Percentiles rank a stretch among this genome's conserved stretches.
These are phyloP conservation scores for Fusarium sp. DNA, from an alignment of 2,329 filamentous ascomycete species.

Conservation along the genomic window DNA sequence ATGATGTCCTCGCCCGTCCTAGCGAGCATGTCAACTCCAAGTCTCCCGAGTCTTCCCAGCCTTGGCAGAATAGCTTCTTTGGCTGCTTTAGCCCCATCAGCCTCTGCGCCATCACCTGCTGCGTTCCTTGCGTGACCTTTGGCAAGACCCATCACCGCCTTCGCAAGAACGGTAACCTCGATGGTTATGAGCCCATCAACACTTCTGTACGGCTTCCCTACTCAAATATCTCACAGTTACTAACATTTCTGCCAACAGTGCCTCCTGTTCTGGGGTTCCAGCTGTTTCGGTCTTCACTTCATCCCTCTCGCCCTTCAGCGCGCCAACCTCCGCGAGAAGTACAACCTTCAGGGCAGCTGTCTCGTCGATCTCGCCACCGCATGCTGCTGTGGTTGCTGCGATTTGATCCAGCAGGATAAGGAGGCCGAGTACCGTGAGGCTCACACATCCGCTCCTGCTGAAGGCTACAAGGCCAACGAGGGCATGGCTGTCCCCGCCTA, in stretches of 20 bases:
- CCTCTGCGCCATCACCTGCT: conserved; percentile 60
- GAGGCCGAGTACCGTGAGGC: conserved; percentile 56
- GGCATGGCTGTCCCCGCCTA: conserved; percentile 37
- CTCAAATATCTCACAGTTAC: fast-evolving
- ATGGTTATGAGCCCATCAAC: conserved; percentile 61
- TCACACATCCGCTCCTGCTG: conserved; percentile 10
- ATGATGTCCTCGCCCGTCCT: conserved; percentile 58
- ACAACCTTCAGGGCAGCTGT: conserved; percentile 60
- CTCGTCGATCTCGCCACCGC: conserved; percentile 56
- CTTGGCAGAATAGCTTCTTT: conserved; percentile 58
- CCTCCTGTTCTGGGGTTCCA: conserved; percentile 57
- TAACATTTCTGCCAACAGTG: conserved; percentile 49
- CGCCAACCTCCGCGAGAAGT: conserved; percentile 58
- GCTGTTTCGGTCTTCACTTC: conserved; percentile 57
- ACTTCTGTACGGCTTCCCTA: conserved; percentile 54
- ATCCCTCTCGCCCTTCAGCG: conserved; percentile 61
- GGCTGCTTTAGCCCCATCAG: conserved; percentile 60
- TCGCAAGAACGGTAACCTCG: conserved; percentile 54
- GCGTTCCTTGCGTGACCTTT: conserved; percentile 61
- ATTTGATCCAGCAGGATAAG: conserved; percentile 62
- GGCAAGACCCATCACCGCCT: conserved; percentile 63
- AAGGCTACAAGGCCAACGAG: conserved; percentile 44
- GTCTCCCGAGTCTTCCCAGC: conserved; percentile 53
- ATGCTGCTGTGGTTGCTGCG: conserved; percentile 61
- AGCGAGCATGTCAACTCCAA: conserved; percentile 58